These are phyloP conservation scores for Ordospora colligata DNA, from an alignment of 371 early-diverging fungal genomes.

Conservation along the genomic window DNA sequence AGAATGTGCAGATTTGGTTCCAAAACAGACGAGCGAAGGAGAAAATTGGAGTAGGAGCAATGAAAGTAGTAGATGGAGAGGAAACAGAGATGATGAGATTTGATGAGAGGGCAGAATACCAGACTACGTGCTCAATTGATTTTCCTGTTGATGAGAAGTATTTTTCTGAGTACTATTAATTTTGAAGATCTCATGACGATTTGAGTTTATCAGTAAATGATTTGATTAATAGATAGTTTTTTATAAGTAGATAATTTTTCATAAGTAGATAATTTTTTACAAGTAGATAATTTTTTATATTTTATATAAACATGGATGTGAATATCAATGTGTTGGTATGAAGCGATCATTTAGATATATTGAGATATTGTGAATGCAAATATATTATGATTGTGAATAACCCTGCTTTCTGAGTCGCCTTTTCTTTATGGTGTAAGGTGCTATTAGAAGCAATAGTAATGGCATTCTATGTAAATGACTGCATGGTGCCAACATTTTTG, in stretches of 20 bases:
- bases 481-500: neutral
- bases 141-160: neutral
- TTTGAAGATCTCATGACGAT: too few species aligned
- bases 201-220: too few species aligned
- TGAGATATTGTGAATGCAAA: too few species aligned
- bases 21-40: slow-evolving; percentile 59
- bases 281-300: too few species aligned
- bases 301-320: too few species aligned
- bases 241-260: too few species aligned
- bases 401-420: slow-evolving; percentile 15
- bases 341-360: too few species aligned
- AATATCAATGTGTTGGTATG: too few species aligned
- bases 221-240: too few species aligned
- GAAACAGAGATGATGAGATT: neutral
- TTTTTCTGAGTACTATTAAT: neutral
- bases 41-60: slow-evolving; percentile 7
- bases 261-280: too few species aligned
- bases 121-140: neutral
- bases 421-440: neutral
- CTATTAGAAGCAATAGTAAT: slow-evolving; percentile 4
- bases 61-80: neutral
- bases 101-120: neutral
- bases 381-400: too few species aligned
- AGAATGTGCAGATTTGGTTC: slow-evolving; percentile 59
- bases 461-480: neutral